phyloP scores from a whole-genome alignment of 208 protist genomes.

The Endotrypanum monterogeii region DNA sequence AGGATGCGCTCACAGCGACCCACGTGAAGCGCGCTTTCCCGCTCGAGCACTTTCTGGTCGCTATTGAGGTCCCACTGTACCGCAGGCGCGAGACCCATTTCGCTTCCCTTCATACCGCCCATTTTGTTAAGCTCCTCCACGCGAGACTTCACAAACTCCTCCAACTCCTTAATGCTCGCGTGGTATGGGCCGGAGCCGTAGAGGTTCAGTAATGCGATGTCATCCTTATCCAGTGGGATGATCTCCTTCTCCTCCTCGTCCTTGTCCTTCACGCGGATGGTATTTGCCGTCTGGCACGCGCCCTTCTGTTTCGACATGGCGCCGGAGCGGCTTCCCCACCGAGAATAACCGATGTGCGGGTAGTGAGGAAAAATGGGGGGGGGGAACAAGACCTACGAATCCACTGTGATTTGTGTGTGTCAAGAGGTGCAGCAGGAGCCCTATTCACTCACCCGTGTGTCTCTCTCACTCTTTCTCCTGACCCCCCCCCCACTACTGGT shows the following conservation, averaged over 20 bases:
- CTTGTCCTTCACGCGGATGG: conserved; percentile 65
- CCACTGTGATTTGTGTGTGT: too few relatives aligned
- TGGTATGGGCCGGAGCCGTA: conserved; percentile 98
- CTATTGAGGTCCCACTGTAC: conserved; percentile 98
- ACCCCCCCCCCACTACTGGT: neutral
- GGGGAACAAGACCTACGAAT: too few relatives aligned
- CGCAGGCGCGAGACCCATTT: conserved; percentile 98
- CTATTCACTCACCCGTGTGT: too few relatives aligned
- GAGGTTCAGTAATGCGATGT: conserved; percentile 99
- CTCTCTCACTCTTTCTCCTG: too few relatives aligned
- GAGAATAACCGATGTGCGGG: neutral
- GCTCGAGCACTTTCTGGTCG: conserved; percentile 97
- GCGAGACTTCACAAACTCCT: conserved; percentile 97
- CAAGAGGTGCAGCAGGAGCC: too few relatives aligned
- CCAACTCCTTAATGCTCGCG: conserved; percentile 95
- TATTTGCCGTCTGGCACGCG: conserved; percentile 83
- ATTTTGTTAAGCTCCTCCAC: conserved; percentile 96
- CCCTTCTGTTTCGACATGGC: conserved; percentile 88
- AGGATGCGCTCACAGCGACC: conserved; percentile 99
- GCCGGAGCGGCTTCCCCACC: neutral
- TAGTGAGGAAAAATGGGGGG: too few relatives aligned
- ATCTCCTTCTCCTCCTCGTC: conserved; percentile 90
- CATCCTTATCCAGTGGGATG: conserved; percentile 97
- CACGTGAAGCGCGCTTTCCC: conserved; percentile 98
- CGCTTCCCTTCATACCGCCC: conserved; percentile 98